A percentile compares a stretch with the other conserved stretches of the same genome.
These are phyloP conservation scores for Agrostemma githago DNA, from an alignment of 148 eudicot species.

Conservation along the genomic window DNA sequence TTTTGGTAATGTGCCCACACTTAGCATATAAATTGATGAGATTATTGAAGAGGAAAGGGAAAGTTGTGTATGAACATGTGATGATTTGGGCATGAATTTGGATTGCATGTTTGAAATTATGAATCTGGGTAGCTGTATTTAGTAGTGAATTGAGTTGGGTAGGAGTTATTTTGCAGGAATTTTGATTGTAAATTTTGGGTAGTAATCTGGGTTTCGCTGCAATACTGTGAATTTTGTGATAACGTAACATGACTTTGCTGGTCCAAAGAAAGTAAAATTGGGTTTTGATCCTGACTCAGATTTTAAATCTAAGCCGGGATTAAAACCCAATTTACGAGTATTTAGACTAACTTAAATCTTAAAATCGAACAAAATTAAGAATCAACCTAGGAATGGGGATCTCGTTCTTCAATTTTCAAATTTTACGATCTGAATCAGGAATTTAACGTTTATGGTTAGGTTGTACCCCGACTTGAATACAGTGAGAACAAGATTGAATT, in stretches of 20 bases:
- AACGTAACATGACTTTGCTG: not conserved
- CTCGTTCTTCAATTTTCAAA: no score
- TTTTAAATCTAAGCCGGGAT: no score
- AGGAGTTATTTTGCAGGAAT: conserved; percentile 23
- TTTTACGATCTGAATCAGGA: no score
- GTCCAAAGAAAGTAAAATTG: no score
- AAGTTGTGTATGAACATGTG: conserved; percentile 20
- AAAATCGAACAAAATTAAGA: no score
- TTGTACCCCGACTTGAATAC: no score
- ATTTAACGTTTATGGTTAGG: no score
- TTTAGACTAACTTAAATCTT: no score
- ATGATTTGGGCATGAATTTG: conserved; percentile 52
- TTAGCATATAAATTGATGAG: conserved; percentile 47
- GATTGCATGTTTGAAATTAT: conserved; percentile 33
- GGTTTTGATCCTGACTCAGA: no score
- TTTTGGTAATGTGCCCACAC: conserved; percentile 30
- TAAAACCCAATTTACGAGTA: no score
- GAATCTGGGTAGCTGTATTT: conserved; percentile 28
- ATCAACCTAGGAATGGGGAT: no score
- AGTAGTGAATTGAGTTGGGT: conserved; percentile 44
- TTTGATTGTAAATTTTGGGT: conserved; percentile 26
- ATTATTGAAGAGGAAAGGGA: conserved; percentile 41
- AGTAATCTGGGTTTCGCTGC: not conserved
- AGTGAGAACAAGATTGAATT: no score
- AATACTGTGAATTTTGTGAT: not conserved